These are phyloP conservation scores for Hirsutella minnesotensis DNA, from an alignment of 2,329 filamentous ascomycete genomes.

Conservation along the genomic window DNA sequence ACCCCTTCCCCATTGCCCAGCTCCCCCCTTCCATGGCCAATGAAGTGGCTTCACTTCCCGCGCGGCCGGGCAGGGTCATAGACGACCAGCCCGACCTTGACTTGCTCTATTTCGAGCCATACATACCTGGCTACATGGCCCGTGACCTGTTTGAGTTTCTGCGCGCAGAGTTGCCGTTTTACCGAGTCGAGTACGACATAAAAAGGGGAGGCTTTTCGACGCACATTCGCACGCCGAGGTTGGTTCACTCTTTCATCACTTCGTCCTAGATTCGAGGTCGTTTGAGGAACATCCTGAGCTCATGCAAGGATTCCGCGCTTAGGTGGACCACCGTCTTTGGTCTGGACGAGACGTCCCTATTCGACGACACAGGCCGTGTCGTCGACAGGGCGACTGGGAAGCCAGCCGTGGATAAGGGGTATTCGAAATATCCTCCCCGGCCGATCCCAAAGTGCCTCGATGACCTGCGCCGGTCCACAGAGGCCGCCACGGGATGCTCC, in stretches of 20 bases:
- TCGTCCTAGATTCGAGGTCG: neutral
- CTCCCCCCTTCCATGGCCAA: slow-evolving; percentile 26
- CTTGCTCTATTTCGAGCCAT: slow-evolving; percentile 65
- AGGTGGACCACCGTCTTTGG: slow-evolving; percentile 45
- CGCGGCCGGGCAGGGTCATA: slow-evolving; percentile 40
- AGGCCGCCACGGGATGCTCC: slow-evolving; percentile 50
- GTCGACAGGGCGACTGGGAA: slow-evolving; percentile 29
- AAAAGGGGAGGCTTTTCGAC: slow-evolving; percentile 52
- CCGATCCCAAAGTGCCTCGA: slow-evolving; percentile 63
- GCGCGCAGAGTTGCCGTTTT: slow-evolving; percentile 60
- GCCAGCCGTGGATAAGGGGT: slow-evolving; percentile 39
- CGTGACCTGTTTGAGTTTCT: slow-evolving; percentile 58
- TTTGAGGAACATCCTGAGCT: no score
- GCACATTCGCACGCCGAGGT: slow-evolving; percentile 43
- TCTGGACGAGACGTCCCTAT: slow-evolving; percentile 50
- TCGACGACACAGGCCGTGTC: slow-evolving; percentile 31
- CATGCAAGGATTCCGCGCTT: neutral
- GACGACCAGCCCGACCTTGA: slow-evolving; percentile 60
- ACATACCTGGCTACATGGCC: slow-evolving; percentile 45
- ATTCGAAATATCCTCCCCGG: slow-evolving; percentile 45
- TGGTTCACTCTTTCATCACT: slow-evolving; percentile 1
- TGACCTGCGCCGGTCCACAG: slow-evolving; percentile 47
- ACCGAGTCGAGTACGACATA: slow-evolving; percentile 63
- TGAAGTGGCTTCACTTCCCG: slow-evolving; percentile 33
- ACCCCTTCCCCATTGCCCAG: slow-evolving; percentile 37